Evolutionary conservation across 305 asterid species (phyloP).

Genomic region (Fraxinus sp.): DNA sequence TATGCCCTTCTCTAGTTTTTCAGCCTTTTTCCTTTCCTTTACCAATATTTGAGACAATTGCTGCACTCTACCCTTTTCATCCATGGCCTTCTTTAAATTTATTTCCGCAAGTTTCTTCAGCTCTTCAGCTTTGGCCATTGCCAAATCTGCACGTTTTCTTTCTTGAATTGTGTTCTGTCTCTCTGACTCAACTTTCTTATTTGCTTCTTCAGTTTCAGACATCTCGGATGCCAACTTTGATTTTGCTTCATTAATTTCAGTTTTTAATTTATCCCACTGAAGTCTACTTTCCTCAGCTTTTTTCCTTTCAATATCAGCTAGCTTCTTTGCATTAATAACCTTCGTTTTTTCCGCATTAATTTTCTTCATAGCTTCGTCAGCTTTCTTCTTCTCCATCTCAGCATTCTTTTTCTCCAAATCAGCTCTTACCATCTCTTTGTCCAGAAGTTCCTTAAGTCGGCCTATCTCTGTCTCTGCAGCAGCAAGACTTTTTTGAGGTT

Average conservation of each 20-base stretch:
- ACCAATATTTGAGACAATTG: constrained; percentile 46
- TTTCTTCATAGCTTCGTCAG: constrained; percentile 47
- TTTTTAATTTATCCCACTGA: constrained; percentile 46
- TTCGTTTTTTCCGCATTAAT: constrained; percentile 45
- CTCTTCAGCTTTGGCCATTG: constrained; percentile 48
- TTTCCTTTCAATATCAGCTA: constrained; percentile 53
- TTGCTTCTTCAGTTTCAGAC: constrained; percentile 51
- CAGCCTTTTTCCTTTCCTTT: constrained; percentile 27
- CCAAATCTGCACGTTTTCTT: constrained; percentile 57
- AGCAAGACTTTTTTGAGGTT: constrained; percentile 41
- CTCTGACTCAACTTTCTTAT: constrained; percentile 55
- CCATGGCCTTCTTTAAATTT: constrained; percentile 51
- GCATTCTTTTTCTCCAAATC: constrained; percentile 38
- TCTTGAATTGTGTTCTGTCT: constrained; percentile 47
- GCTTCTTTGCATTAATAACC: constrained; percentile 53
- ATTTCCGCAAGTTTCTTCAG: constrained; percentile 47
- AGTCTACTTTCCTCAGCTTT: constrained; percentile 51
- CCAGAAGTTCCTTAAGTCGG: constrained; percentile 56
- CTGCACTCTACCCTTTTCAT: constrained; percentile 58
- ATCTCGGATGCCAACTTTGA: constrained; percentile 44
- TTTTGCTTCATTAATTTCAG: constrained; percentile 51
- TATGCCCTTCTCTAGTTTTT: constrained; percentile 43
- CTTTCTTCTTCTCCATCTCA: constrained; percentile 55
- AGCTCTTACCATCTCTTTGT: constrained; percentile 51
- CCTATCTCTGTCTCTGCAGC: constrained; percentile 51